phyloP scores from a whole-genome alignment of 2,329 filamentous ascomycete genomes.

The Ceratocystiopsis brevicomis region DNA sequence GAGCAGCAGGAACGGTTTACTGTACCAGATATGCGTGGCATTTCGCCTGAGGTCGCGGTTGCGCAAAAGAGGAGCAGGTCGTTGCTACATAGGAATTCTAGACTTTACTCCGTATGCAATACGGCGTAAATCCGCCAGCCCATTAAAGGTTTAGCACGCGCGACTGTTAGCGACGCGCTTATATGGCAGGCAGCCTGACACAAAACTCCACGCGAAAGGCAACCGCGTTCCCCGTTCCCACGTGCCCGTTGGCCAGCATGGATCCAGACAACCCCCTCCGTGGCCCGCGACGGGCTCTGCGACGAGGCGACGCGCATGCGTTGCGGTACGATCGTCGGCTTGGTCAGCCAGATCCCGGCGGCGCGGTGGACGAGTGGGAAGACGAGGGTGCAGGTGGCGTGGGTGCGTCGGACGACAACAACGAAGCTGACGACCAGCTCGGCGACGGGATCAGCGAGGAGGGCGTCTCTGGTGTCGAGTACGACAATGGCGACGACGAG shows the following conservation, averaged over 20 bases:
- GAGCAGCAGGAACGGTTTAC: neutral
- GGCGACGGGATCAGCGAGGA: neutral
- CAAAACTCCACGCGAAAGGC: constrained; percentile 7
- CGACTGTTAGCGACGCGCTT: constrained; percentile 6
- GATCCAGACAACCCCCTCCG: constrained; percentile 7
- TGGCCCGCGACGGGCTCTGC: constrained; percentile 4
- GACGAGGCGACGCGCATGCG: constrained; percentile 3
- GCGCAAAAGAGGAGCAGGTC: neutral
- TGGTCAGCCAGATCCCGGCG: neutral
- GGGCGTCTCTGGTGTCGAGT: neutral
- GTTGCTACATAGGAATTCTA: no score
- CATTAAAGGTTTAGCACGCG: neutral
- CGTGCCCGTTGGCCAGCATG: constrained; percentile 5
- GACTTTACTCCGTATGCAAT: no score
- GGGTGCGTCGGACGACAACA: constrained; percentile 1
- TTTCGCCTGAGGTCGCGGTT: neutral
- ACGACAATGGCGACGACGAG: neutral
- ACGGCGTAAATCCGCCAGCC: neutral
- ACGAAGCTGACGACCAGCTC: constrained; percentile 7
- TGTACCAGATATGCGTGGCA: neutral
- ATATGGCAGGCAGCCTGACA: neutral
- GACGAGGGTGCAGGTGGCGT: neutral
- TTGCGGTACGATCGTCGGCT: constrained; percentile 1
- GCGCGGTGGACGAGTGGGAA: neutral
- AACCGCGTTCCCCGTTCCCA: constrained; percentile 8